Evolutionary conservation across 352 stramenopile species (phyloP), one percentile per base, ranked within the genome.

Genomic region (Phytophthora nicotianae): DNA sequence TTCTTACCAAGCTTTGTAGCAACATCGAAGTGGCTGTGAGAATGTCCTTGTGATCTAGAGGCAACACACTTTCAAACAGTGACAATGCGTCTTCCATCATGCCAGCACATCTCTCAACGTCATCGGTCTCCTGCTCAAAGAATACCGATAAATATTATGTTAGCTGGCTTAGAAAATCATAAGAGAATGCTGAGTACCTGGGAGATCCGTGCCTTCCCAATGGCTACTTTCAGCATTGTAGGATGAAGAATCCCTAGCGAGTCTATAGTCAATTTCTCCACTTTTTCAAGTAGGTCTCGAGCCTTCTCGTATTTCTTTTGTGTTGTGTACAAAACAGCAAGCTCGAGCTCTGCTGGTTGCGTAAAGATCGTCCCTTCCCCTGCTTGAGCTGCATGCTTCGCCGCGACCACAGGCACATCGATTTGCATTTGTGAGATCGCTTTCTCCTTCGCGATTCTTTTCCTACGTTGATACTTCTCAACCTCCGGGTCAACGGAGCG

Each of bases 291-390:
- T 3, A 88, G 5, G 11, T 59, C 35, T 42, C 60, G 54, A 21
- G 82, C 80, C 38, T 87, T 87, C 0, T 74, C 64, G 13, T 75
- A 75, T 41, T 86, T 86, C 21, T 83, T 81, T 50, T 91, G 82
- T 0, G 67, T 65, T 14, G 86, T 79, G 26, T 88, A 91, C 21
- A 91, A 42, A 35, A 75, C 58, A 14, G 68, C 78, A 3, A 91
- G 58, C 20, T 87, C 72, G 3, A 91, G 54, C 33, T 89, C 80
- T 0, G 76, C 52, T 43, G 82, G 82, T 21, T 70, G 65, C 4
- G 61, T 60, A 38, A 78, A 91, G 11, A 89, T 77, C 0, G 50
- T 47, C 8, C 50, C 68, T 48, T 91, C 76, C 0, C 74, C 75
- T 24, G 33, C 46, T 50, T 53, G 45, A 33, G 55, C 45, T 20